Percentiles rank a stretch among this genome's conserved stretches.
Conservation (phyloP, 805 yeast genomes). For the Wickerhamomyces xylosicus region DNA sequence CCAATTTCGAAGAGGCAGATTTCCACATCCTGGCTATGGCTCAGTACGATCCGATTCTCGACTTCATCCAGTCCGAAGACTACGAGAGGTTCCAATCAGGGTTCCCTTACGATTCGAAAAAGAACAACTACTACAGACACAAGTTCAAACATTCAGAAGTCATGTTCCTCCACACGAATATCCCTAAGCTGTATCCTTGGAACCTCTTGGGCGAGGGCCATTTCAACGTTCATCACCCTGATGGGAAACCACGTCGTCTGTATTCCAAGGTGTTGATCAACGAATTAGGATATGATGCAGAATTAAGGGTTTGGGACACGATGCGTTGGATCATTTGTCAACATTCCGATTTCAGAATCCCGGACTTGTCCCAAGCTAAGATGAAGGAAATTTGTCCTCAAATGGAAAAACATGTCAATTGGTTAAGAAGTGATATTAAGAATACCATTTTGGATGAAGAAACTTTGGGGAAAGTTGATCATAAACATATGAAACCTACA, state of each 20-base stretch:
- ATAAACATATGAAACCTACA: neutral
- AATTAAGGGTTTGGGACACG: constrained; percentile 18
- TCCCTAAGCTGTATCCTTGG: constrained; percentile 22
- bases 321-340: constrained; percentile 20
- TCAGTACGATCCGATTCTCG: constrained; percentile 40
- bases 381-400: neutral
- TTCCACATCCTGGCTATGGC: constrained; percentile 48
- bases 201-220: constrained; percentile 17
- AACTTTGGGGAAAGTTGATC: neutral
- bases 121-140: constrained; percentile 16
- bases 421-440: neutral
- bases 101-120: constrained; percentile 8
- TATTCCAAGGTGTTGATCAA: constrained; percentile 12
- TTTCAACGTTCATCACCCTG: constrained; percentile 10
- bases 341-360: constrained; percentile 25
- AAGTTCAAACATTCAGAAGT: constrained; percentile 13
- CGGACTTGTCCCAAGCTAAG: constrained; percentile 10
- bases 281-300: constrained; percentile 20
- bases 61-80: constrained; percentile 17
- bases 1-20: constrained; percentile 16
- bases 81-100: constrained; percentile 7
- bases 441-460: neutral
- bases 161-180: constrained; percentile 19
- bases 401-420: neutral
- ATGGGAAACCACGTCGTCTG: constrained; percentile 15